phyloP scores from a whole-genome alignment of 2,329 filamentous ascomycete genomes.

The Emergomyces africanus region DNA sequence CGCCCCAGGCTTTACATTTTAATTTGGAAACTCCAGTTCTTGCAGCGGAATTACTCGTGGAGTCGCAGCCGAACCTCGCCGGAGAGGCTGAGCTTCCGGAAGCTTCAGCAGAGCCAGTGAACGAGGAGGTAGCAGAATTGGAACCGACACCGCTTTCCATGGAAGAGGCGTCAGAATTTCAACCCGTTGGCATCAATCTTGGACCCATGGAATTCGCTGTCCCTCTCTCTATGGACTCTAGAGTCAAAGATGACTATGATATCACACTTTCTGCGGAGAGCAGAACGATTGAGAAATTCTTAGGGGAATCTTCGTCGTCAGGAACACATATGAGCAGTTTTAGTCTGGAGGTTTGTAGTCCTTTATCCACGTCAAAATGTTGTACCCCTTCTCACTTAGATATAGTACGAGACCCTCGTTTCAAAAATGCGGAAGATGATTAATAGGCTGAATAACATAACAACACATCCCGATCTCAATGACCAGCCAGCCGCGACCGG shows the following conservation, averaged over 20 bases:
- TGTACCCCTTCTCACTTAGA: slow-evolving; percentile 8
- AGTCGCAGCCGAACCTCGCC: not conserved
- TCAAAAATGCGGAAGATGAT: slow-evolving; percentile 24
- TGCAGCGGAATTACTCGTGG: slow-evolving; percentile 2
- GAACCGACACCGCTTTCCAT: not conserved
- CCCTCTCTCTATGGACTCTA: slow-evolving; percentile 31
- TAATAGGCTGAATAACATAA: slow-evolving; percentile 28
- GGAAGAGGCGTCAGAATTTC: slow-evolving; percentile 12
- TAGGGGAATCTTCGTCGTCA: slow-evolving; percentile 7
- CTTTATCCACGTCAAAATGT: not conserved
- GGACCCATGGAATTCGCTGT: slow-evolving; percentile 29
- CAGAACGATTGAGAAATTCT: slow-evolving; percentile 19
- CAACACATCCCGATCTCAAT: slow-evolving; percentile 34
- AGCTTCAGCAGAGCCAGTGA: not conserved
- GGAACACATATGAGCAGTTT: not conserved
- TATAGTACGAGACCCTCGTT: slow-evolving; percentile 16
- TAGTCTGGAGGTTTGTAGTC: not conserved
- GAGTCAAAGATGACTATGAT: slow-evolving; percentile 32
- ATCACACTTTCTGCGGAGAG: slow-evolving; percentile 19
- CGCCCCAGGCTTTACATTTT: slow-evolving; percentile 17
- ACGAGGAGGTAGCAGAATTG: slow-evolving; percentile 1
- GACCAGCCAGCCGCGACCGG: slow-evolving; percentile 24
- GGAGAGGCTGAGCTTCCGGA: slow-evolving; percentile 1
- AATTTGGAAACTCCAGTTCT: slow-evolving; percentile 6
- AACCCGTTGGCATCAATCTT: slow-evolving; percentile 23